These are phyloP conservation scores for Salvia rosmarinus DNA, from an alignment of 257 asterid genomes.

Conservation along the genomic window DNA sequence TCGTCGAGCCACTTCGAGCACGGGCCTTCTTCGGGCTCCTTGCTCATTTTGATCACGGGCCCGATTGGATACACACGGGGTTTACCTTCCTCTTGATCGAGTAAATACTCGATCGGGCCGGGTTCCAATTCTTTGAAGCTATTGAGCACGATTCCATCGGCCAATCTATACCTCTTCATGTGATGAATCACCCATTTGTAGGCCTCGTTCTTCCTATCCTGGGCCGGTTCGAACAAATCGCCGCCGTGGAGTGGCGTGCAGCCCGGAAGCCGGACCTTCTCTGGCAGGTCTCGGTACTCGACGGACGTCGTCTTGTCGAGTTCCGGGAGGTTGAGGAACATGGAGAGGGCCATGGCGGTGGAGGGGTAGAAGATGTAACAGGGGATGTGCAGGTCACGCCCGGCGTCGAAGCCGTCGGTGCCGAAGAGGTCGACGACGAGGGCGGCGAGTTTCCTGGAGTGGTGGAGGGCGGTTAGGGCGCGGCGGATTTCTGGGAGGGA, in stretches of 20 bases:
- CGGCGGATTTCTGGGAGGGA: conserved; percentile 55
- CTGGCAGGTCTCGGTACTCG: conserved; percentile 59
- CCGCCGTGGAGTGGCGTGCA: conserved; percentile 58
- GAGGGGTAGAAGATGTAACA: conserved; percentile 60
- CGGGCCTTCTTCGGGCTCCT: neutral
- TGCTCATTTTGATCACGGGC: conserved; percentile 53
- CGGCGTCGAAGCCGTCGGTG: conserved; percentile 69
- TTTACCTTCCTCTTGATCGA: conserved; percentile 30
- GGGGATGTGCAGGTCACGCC: conserved; percentile 48
- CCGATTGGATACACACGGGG: conserved; percentile 69
- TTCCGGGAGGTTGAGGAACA: conserved; percentile 53
- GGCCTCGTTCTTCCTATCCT: conserved; percentile 63
- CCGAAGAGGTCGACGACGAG: conserved; percentile 79
- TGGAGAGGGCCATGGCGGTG: conserved; percentile 48
- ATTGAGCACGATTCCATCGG: conserved; percentile 65
- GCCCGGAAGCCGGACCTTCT: conserved; percentile 65
- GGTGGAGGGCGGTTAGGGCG: conserved; percentile 35
- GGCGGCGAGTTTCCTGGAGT: conserved; percentile 40
- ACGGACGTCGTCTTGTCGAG: conserved; percentile 47
- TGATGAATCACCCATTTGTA: conserved; percentile 61
- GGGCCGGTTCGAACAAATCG: conserved; percentile 66
- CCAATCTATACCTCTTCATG: conserved; percentile 50
- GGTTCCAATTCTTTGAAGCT: conserved; percentile 66
- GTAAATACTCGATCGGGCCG: conserved; percentile 48
- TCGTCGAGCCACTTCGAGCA: conserved; percentile 61